Evolutionary conservation across 441 rosid species (phyloP), one percentile per base, ranked within the genome.

Genomic region (Pelargonium citronellum): DNA sequence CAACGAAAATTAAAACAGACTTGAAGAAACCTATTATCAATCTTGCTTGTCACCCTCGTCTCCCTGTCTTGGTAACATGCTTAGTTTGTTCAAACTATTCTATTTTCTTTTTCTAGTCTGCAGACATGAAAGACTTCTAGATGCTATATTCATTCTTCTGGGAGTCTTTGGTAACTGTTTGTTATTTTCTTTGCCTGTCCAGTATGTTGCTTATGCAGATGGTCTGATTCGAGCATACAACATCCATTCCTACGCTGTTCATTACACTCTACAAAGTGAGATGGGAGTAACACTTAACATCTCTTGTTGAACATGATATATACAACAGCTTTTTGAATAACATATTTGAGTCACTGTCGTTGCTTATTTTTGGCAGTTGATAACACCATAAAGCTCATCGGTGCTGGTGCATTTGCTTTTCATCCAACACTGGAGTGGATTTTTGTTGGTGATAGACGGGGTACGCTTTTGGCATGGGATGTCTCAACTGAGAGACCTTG

Each of bases 171-270:
- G 16, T 27, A 5, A 15, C 57, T 64, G 17, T 60, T 64, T 71
- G 37, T 69, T 69, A 63, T 73, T 17, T 73, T 72, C 51, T 62
- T 75, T 63, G 37, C 79, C 77, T 67, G 60, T 81, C 74, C 91
- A 92, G 99, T 92, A 91, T 82, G 96, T 95, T 68, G 99, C 99
- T 43, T 95, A 95, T 88, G 96, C 99, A 61, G 99, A 95, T 72
- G 99, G 99, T 69, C 80, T 91, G 80, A 95, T 92, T 75, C 89
- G 97, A 82, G 99, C 99, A 12, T 95, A 95, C 82, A 95, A 91
- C 87, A 92, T 92, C 78, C 92, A 91, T 66, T 82, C 97, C 22
- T 95, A 95, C 80, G 98, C 94, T 71, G 97, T 95, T 81, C 89
- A 75, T 70, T 95, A 95, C 77, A 91, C 99, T 34, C 82, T 95